Conservation (phyloP, 2,329 filamentous ascomycete species). For the Exophiala sideris region DNA sequence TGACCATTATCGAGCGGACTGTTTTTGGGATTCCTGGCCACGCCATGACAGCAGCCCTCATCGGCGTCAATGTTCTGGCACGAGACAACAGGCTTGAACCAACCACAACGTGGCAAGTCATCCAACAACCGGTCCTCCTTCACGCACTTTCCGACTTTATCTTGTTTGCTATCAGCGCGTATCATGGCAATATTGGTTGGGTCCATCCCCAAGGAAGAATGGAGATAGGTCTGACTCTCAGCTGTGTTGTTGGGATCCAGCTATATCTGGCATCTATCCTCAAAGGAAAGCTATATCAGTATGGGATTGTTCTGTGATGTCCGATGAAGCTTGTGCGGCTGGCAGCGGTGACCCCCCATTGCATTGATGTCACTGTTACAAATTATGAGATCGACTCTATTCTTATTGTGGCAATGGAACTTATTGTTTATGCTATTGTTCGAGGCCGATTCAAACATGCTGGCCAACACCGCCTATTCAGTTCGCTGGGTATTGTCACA, state of each 20-base stretch:
- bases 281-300: too few species aligned
- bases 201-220: conserved; percentile 17
- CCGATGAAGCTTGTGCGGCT: too few species aligned
- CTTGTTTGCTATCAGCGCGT: conserved; percentile 23
- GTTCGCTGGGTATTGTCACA: too few species aligned
- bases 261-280: neutral
- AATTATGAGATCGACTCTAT: too few species aligned
- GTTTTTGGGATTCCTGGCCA: conserved; percentile 21
- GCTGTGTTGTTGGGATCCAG: neutral
- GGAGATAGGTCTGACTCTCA: conserved; percentile 1
- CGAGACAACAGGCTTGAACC: conserved; percentile 16
- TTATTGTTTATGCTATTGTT: too few species aligned
- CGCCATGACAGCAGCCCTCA: conserved; percentile 18
- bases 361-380: too few species aligned
- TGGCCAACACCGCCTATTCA: too few species aligned
- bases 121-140: conserved; percentile 20
- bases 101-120: conserved; percentile 7
- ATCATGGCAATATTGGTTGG: conserved; percentile 28
- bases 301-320: too few species aligned
- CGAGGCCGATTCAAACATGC: too few species aligned
- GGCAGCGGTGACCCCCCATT: too few species aligned
- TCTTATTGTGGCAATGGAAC: too few species aligned
- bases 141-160: conserved; percentile 23
- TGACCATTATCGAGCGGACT: conserved; percentile 19
- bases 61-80: conserved; percentile 15